Percentiles rank a stretch among this genome's conserved stretches.
Conservation (phyloP, 2,329 filamentous ascomycete genomes). For the Myriosclerotinia curreyana region DNA sequence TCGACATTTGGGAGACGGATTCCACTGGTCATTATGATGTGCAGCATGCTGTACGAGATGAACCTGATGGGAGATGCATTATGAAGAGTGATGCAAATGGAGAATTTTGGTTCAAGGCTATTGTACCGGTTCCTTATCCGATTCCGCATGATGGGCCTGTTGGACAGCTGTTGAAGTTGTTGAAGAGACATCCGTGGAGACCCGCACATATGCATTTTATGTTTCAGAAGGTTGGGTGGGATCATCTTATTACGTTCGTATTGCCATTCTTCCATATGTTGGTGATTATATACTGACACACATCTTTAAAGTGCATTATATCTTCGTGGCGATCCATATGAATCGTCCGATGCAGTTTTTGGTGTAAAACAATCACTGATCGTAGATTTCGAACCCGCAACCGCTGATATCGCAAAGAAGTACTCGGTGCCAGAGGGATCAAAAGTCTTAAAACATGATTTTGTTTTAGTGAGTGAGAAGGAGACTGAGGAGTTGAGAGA, state of each 20-base stretch:
- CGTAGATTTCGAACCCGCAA: conserved; percentile 56
- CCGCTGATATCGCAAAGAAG: conserved; percentile 52
- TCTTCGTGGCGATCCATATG: conserved; percentile 72
- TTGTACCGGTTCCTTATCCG: conserved; percentile 80
- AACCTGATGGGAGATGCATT: conserved; percentile 70
- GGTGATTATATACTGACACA: background rate
- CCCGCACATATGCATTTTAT: conserved; percentile 85
- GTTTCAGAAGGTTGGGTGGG: conserved; percentile 76
- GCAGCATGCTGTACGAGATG: conserved; percentile 62
- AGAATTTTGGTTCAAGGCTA: conserved; percentile 78
- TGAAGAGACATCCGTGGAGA: conserved; percentile 74
- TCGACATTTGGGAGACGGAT: conserved; percentile 86
- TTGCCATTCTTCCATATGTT: background rate
- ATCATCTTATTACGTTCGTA: conserved; percentile 77
- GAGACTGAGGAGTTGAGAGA: conserved; percentile 66
- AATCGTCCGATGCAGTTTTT: conserved; percentile 80
- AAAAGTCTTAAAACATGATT: conserved; percentile 67
- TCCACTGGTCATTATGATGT: conserved; percentile 79
- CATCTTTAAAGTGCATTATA: conserved; percentile 61
- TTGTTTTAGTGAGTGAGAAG: conserved; percentile 69
- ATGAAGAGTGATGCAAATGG: conserved; percentile 69
- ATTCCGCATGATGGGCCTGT: conserved; percentile 85
- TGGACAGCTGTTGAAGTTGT: conserved; percentile 61
- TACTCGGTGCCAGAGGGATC: conserved; percentile 64
- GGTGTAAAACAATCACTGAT: conserved; percentile 80